Percentiles rank a stretch among this genome's conserved stretches.
phyloP scores from a whole-genome alignment of 371 early-diverging fungal genomes.

The Edhazardia aedis region DNA sequence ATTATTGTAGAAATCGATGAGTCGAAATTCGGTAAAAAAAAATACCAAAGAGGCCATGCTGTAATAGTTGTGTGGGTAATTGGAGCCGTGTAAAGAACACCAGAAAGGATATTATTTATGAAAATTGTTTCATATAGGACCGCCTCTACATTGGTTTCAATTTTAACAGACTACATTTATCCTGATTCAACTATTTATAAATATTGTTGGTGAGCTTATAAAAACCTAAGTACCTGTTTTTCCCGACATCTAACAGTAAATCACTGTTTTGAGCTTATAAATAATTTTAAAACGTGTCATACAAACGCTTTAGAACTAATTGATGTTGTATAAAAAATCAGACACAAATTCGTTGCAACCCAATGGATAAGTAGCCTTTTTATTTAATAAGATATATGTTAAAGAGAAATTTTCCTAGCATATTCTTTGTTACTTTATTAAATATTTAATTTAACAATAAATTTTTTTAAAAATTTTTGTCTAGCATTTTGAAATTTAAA shows the following conservation, averaged over 20 bases:
- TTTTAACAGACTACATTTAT: neutral
- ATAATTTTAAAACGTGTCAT: neutral
- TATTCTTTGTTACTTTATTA: no score
- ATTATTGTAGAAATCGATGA: no score
- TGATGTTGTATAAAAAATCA: no score
- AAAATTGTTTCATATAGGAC: neutral
- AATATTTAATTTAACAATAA: no score
- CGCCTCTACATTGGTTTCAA: neutral
- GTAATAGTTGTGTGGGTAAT: neutral
- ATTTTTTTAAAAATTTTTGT: no score
- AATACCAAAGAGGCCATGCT: neutral
- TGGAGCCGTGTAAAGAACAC: slow-evolving; percentile 2
- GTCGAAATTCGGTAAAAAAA: slow-evolving; percentile 1
- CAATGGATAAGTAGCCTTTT: no score
- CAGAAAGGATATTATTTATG: neutral
- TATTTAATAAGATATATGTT: no score
- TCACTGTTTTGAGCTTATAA: neutral
- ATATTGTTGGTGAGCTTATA: neutral
- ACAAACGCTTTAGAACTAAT: neutral
- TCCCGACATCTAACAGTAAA: neutral
- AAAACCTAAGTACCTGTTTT: neutral
- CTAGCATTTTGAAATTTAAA: no score
- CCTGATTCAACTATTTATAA: neutral
- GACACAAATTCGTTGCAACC: no score
- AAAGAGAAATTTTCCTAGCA: no score